Base-by-base conservation (phyloP, 148 eudicot species). In the Rhododendron molle region DNA sequence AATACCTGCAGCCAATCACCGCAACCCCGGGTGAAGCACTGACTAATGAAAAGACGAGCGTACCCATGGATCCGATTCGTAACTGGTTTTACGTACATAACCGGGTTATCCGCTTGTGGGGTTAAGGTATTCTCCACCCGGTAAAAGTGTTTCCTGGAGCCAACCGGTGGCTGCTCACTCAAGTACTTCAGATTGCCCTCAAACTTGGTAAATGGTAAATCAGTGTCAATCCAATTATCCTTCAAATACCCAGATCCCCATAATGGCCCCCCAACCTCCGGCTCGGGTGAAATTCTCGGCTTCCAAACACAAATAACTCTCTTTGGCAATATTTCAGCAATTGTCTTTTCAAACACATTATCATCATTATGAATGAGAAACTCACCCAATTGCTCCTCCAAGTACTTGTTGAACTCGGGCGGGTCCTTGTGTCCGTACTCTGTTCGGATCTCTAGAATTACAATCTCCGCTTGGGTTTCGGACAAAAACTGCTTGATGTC, bases 111-210 rank as follows among this genome's bases (percentile, higher is more conserved):
- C 1, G 96, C 91, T 77, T 95, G 96, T 12, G 99, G 99, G 16
- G 99, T 97, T 3, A 94, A 94, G 1, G 98, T 97, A 69, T 97
- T 97, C 88, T 95, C 99, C n/a, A 95, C 98, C 89, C 98, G 84
- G 90, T 97, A 97, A 46, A 95, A 97, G 87, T 4, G 91, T 73
- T 92, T 97, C 85, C 99, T 60, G 1, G 91, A 79, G 21, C 86
- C 78, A 28, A 81, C 91, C 0, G 95, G 89, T 18, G 86, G 94
- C 84, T 97, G 99, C 85, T 94, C 91, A 11, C 90, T 85, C 90
- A 97, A 86, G 82, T 89, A 90, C 91, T 91, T 93, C 83, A 97
- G 34, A 28, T 97, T 97, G 85, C 96, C 94, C 87, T 97, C 95
- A 73, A 97, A 97, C 81, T 97, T 97, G 3, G 98, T 95, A 4